Evolutionary conservation across 1,284 basidiomycete species (phyloP).

Genomic region (Cryptococcus wingfieldii): DNA sequence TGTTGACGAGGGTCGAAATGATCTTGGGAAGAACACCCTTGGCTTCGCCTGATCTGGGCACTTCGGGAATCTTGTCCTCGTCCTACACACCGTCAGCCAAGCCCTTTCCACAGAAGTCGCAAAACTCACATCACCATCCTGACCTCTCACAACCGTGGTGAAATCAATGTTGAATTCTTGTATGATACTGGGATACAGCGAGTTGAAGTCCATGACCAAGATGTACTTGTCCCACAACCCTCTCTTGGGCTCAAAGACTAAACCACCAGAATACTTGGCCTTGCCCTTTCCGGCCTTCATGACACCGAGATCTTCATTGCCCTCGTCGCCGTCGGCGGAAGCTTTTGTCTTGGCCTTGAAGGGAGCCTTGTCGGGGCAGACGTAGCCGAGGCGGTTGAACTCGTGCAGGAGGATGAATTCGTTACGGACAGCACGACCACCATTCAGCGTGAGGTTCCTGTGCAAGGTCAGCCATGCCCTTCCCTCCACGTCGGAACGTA

Average conservation of each 20-base stretch:
- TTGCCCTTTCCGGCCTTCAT: slow-evolving; percentile 65
- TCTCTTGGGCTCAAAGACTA: slow-evolving; percentile 95
- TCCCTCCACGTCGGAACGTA: slow-evolving; percentile 35
- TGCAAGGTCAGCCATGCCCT: not conserved
- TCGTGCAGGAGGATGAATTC: slow-evolving; percentile 98
- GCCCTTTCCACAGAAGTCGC: slow-evolving; percentile 9
- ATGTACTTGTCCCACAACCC: slow-evolving; percentile 97
- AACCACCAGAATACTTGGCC: slow-evolving; percentile 97
- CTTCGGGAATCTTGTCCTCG: slow-evolving; percentile 83
- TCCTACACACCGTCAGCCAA: slow-evolving; percentile 37
- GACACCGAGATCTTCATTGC: slow-evolving; percentile 54
- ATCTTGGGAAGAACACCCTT: slow-evolving; percentile 92
- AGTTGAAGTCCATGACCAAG: slow-evolving; percentile 99
- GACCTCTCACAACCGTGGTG: slow-evolving; percentile 80
- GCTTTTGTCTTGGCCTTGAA: slow-evolving; percentile 53
- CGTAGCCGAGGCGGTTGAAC: slow-evolving; percentile 92
- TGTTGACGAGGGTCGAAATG: slow-evolving; percentile 88
- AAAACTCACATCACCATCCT: slow-evolving; percentile 57
- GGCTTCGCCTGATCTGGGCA: slow-evolving; percentile 65
- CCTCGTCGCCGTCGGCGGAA: slow-evolving; percentile 50
- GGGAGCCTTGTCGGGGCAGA: slow-evolving; percentile 93
- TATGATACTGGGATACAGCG: slow-evolving; percentile 97
- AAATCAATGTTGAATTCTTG: slow-evolving; percentile 99
- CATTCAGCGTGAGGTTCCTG: slow-evolving; percentile 91
- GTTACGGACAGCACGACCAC: slow-evolving; percentile 95